Evolutionary conservation across 139 green algal genomes (phyloP).

Genomic region (Chlorella sp.): DNA sequence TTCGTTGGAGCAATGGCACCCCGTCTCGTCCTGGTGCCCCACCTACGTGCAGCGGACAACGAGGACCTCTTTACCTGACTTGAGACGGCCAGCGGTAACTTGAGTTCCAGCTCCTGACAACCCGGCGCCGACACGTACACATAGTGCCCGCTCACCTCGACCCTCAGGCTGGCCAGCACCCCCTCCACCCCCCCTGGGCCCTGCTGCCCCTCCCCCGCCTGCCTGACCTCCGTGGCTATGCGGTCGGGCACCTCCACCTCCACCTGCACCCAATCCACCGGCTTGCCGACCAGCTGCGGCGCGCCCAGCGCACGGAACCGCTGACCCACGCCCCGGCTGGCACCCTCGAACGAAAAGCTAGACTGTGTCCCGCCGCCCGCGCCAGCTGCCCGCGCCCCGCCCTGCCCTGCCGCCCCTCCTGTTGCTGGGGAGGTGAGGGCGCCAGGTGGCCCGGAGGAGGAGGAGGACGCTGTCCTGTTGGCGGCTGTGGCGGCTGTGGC

Average conservation of each 20-base stretch:
- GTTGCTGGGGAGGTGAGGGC: background rate
- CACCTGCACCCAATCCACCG: background rate
- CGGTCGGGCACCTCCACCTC: background rate
- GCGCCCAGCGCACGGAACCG: background rate
- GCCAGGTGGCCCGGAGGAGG: background rate
- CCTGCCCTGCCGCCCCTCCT: background rate
- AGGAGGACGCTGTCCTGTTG: background rate
- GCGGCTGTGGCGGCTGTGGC: background rate
- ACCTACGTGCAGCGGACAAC: too few species aligned
- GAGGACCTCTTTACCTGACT: too few species aligned
- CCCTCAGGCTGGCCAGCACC: background rate
- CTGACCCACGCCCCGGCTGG: background rate
- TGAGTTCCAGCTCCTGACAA: conserved; percentile 4
- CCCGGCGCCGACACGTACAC: conserved; percentile 5
- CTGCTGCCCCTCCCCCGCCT: background rate
- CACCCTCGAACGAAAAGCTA: background rate
- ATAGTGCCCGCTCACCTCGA: conserved; percentile 2
- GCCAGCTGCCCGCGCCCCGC: too few species aligned
- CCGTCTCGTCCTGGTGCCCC: too few species aligned
- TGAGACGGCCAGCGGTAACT: conserved; percentile 9
- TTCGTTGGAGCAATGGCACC: too few species aligned
- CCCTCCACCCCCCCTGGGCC: background rate
- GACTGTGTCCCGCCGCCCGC: background rate
- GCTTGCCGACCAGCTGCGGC: background rate
- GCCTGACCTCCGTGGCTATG: background rate